These are phyloP conservation scores for Rhizopus microsporus DNA, from an alignment of 371 early-diverging fungal genomes.

Conservation along the genomic window DNA sequence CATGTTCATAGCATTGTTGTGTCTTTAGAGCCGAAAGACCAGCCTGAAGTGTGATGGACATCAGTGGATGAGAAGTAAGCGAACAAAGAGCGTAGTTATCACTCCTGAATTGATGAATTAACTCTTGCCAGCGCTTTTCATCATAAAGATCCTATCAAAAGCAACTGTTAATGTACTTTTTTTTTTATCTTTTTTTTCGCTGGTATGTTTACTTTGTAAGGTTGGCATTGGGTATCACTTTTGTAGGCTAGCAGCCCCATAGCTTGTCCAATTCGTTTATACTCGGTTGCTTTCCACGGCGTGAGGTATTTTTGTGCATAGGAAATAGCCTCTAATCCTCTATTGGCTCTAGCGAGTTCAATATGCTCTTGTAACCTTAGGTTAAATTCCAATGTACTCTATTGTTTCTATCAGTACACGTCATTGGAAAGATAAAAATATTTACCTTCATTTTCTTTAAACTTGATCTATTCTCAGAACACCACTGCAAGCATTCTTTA, in stretches of 20 bases:
- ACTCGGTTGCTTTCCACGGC: slow-evolving; percentile 71
- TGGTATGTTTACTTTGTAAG: slow-evolving; percentile 61
- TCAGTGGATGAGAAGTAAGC: slow-evolving; percentile 79
- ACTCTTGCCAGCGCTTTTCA: slow-evolving; percentile 73
- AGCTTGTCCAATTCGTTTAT: slow-evolving; percentile 78
- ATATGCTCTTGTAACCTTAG: slow-evolving; percentile 92
- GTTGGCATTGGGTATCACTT: slow-evolving; percentile 70
- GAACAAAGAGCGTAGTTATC: slow-evolving; percentile 85
- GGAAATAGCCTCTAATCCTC: slow-evolving; percentile 71
- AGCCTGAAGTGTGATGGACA: slow-evolving; percentile 87
- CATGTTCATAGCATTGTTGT: slow-evolving; percentile 70
- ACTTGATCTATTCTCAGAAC: slow-evolving; percentile 83
- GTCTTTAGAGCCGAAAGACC: slow-evolving; percentile 94
- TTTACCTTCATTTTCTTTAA: slow-evolving; percentile 69
- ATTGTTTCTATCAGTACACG: not conserved
- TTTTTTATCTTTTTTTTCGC: not conserved
- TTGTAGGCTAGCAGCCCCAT: slow-evolving; percentile 86
- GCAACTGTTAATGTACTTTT: slow-evolving; percentile 2
- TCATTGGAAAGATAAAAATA: not conserved
- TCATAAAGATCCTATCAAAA: slow-evolving; percentile 63
- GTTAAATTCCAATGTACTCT: slow-evolving; percentile 94
- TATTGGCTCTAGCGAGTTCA: slow-evolving; percentile 72
- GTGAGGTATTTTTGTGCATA: slow-evolving; percentile 85
- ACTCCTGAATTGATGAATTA: slow-evolving; percentile 77
- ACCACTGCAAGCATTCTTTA: slow-evolving; percentile 88